A percentile compares a stretch with the other conserved stretches of the same genome.
phyloP scores from a whole-genome alignment of 768 basidiomycete species.

The Tulasnella sp. region DNA sequence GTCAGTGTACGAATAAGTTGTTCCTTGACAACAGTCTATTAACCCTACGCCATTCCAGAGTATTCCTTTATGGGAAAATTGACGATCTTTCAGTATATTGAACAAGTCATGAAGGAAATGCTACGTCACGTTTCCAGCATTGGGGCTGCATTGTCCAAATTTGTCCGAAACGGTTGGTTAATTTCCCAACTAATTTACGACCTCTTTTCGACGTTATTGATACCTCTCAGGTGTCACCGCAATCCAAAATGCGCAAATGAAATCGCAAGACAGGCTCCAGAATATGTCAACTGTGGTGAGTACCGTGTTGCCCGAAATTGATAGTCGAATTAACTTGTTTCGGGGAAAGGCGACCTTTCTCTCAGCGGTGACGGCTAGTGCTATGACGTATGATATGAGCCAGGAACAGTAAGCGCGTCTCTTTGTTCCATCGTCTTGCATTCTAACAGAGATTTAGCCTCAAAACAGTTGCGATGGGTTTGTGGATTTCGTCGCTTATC shows the following conservation, averaged over 20 bases:
- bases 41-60: constrained; percentile 60
- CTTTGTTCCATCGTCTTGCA: background rate
- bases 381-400: background rate
- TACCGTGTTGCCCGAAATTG: too few relatives aligned
- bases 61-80: constrained; percentile 37
- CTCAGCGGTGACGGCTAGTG: background rate
- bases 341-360: background rate
- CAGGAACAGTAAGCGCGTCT: background rate
- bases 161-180: constrained; percentile 61
- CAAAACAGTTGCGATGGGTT: constrained; percentile 7
- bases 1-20: constrained; percentile 22
- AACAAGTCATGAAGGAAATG: constrained; percentile 32
- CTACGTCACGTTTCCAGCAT: constrained; percentile 64
- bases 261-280: background rate
- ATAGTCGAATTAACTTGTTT: background rate
- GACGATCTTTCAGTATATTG: background rate
- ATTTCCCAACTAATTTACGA: too few relatives aligned
- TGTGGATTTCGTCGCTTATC: constrained; percentile 21
- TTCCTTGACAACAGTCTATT: constrained; percentile 50
- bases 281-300: constrained; percentile 19
- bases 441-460: background rate
- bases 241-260: constrained; percentile 38
- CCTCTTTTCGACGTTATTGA: background rate
- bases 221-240: constrained; percentile 53
- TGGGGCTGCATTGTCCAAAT: constrained; percentile 56